Conservation (phyloP, 2,329 filamentous ascomycete species). For the Botrytis fragariae region DNA sequence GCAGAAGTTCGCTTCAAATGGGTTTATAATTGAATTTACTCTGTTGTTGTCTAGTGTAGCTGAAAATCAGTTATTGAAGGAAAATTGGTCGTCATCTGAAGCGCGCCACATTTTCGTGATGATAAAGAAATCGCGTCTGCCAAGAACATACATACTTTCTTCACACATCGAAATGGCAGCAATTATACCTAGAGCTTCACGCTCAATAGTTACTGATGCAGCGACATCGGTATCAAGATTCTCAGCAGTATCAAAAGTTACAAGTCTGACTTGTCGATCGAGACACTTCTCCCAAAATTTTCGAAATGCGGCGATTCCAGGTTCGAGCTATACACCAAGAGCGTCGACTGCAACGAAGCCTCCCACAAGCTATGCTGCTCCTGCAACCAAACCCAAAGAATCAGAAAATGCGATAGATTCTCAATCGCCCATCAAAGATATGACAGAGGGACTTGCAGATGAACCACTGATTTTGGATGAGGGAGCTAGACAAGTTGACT, state of each 20-base stretch:
- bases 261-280: slow-evolving; percentile 6
- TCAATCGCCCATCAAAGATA: slow-evolving; percentile 39
- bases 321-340: slow-evolving; percentile 32
- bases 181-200: slow-evolving; percentile 25
- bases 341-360: slow-evolving; percentile 16
- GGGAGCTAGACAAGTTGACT: slow-evolving; percentile 60
- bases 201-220: slow-evolving; percentile 27
- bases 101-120: background rate
- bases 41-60: background rate
- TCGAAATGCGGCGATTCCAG: slow-evolving; percentile 30
- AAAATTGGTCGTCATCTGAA: background rate
- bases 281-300: slow-evolving; percentile 30
- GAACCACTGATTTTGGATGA: slow-evolving; percentile 49
- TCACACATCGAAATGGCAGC: slow-evolving; percentile 13
- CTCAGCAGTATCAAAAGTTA: background rate
- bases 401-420: slow-evolving; percentile 56
- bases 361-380: slow-evolving; percentile 8
- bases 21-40: background rate
- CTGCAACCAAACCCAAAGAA: slow-evolving; percentile 38
- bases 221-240: slow-evolving; percentile 19
- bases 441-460: slow-evolving; percentile 51
- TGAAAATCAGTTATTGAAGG: background rate
- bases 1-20: background rate
- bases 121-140: slow-evolving; percentile 21
- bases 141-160: background rate